Evolutionary conservation across 768 basidiomycete species (phyloP), one percentile per base, ranked within the genome.

Genomic region (Boletus fagicola): DNA sequence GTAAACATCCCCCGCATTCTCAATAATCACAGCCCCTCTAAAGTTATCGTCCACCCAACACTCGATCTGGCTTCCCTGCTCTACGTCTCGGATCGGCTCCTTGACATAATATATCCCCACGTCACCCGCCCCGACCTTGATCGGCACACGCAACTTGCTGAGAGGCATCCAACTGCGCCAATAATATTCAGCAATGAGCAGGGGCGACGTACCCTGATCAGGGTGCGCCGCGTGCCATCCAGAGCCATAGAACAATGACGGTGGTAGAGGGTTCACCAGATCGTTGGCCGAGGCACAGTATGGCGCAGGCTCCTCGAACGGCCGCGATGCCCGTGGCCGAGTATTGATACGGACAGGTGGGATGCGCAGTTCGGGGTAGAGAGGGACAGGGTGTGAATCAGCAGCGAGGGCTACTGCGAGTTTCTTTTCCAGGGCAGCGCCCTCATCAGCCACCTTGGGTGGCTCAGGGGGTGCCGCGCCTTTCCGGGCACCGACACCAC

Each of bases 41-140:
- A 86, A 83, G 69, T 99, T 99, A 71, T 99, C 95, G 71, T 99
- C 97, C 33, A 99, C 97, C 96, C 96, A 98, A 71, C 97, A 98
- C 65, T 90, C 84, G 4, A 95, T 78, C 51, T 82, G 79, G 63
- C 86, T 86, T 33, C 91, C 88, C 58, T 82, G 76, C 6, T 82
- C 85, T 36, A 84, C 77, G 18, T 76, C 69, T 26, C 65, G 66
- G 49, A 78, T 74, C 12, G 92, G 87, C 59, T 94, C 92, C 69
- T 82, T 82, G 33, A 98, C 58, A 73, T 86, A 97, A 74, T 98
- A 98, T 10, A 99, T 79, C 38, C 90, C 94, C 40, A 99, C 83
- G 66, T 98, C 96, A 10, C 97, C 97, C 31, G 90, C 92, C 5
- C 89, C 88, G 0, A 91, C 81, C 69, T 84, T 83, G 54, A 98